phyloP scores from a whole-genome alignment of 352 stramenopile genomes.

The Pythium apleroticum region DNA sequence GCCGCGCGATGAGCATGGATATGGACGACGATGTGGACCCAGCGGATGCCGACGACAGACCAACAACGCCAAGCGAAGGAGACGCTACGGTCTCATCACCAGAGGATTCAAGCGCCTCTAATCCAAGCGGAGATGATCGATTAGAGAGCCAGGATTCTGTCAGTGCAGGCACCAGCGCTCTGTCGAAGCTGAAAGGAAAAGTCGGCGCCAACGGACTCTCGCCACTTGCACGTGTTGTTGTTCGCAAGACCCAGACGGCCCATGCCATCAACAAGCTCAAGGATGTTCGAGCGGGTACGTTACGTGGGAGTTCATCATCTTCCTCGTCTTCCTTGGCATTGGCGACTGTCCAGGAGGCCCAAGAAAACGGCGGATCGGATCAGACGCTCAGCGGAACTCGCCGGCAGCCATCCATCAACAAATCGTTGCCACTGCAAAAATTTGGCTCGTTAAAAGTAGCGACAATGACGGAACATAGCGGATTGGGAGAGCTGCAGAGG shows the following conservation, averaged over 20 bases:
- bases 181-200: neutral
- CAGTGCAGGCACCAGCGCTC: conserved; percentile 22
- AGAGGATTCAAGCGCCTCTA: neutral
- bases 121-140: neutral
- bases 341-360: conserved; percentile 23
- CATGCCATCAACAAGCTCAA: conserved; percentile 53
- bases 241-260: conserved; percentile 42
- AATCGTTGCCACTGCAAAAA: conserved; percentile 7
- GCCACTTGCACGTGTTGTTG: conserved; percentile 42
- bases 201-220: conserved; percentile 28
- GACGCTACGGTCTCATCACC: neutral
- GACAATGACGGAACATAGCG: neutral
- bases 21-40: conserved; percentile 18
- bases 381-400: neutral
- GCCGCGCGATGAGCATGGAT: conserved; percentile 25
- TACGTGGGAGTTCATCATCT: neutral
- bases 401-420: neutral
- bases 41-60: conserved; percentile 2
- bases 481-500: neutral
- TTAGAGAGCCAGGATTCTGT: conserved; percentile 17
- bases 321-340: conserved; percentile 24
- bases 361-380: neutral
- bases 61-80: neutral
- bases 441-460: neutral
- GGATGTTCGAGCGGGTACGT: conserved; percentile 20